These are phyloP conservation scores for Nakaseomyces sp. DNA, from an alignment of 1,139 yeast genomes.

Conservation along the genomic window DNA sequence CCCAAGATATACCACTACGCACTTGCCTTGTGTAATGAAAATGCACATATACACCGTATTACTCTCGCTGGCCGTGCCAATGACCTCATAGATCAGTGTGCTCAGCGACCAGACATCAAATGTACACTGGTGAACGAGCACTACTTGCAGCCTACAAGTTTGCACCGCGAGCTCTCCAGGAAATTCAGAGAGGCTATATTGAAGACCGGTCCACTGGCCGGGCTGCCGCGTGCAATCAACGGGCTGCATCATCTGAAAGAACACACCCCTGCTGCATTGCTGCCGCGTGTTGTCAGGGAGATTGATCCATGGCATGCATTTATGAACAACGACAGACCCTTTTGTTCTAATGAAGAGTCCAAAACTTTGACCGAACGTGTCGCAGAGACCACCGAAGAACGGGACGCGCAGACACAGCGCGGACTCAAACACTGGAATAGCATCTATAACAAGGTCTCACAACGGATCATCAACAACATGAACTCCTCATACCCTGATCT, in stretches of 20 bases:
- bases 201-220: slow-evolving; percentile 67
- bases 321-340: slow-evolving; percentile 14
- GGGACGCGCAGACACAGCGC: slow-evolving; percentile 5
- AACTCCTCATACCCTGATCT: slow-evolving; percentile 74
- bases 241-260: slow-evolving; percentile 56
- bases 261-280: slow-evolving; percentile 48
- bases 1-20: slow-evolving; percentile 72
- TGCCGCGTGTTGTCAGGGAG: slow-evolving; percentile 18
- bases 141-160: slow-evolving; percentile 18
- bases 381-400: slow-evolving; percentile 9
- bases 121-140: slow-evolving; percentile 14
- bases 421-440: slow-evolving; percentile 55
- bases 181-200: slow-evolving; percentile 65
- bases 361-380: slow-evolving; percentile 9
- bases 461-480: slow-evolving; percentile 60
- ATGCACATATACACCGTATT: slow-evolving; percentile 15
- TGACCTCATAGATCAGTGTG: slow-evolving; percentile 12
- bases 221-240: slow-evolving; percentile 77
- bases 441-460: slow-evolving; percentile 67
- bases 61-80: slow-evolving; percentile 18
- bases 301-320: slow-evolving; percentile 23
- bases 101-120: slow-evolving; percentile 9
- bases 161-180: slow-evolving; percentile 37
- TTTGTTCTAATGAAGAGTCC: slow-evolving; percentile 8
- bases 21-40: slow-evolving; percentile 41